Evolutionary conservation across 805 yeast genomes (phyloP).

Genomic region (Yarrowia osloensis): DNA sequence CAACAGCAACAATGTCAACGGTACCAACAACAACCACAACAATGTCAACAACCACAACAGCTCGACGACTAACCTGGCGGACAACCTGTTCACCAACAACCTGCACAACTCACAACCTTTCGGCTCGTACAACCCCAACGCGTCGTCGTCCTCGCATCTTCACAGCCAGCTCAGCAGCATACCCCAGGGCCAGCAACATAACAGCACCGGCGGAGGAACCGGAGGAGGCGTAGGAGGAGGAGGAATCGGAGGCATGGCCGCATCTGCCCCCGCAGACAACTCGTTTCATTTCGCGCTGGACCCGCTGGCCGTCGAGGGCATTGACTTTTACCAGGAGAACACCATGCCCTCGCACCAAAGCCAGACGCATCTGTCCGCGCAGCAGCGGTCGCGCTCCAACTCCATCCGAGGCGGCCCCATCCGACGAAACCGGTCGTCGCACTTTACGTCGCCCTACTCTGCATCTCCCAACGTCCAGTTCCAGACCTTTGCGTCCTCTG

Average conservation of each 20-base stretch:
- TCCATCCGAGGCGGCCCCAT: slow-evolving; percentile 30
- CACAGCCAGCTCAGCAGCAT: slow-evolving; percentile 26
- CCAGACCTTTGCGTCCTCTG: slow-evolving; percentile 7
- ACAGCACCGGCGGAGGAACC: slow-evolving; percentile 7
- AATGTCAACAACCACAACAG: background rate
- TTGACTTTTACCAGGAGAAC: slow-evolving; percentile 35
- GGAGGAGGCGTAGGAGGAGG: background rate
- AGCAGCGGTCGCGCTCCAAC: slow-evolving; percentile 14
- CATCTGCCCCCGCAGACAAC: slow-evolving; percentile 28
- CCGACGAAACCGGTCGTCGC: slow-evolving; percentile 31
- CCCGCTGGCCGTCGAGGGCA: slow-evolving; percentile 54
- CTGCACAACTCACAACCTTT: slow-evolving; percentile 11
- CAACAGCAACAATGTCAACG: background rate
- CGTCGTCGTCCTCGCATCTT: slow-evolving; percentile 9
- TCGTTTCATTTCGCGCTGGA: slow-evolving; percentile 47
- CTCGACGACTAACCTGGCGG: background rate
- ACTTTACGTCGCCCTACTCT: slow-evolving; percentile 21
- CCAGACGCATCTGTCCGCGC: slow-evolving; percentile 13
- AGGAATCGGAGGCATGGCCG: background rate
- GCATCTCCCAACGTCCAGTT: slow-evolving; percentile 29
- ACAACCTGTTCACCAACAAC: background rate
- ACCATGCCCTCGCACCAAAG: background rate
- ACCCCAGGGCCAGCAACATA: slow-evolving; percentile 21
- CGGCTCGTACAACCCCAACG: slow-evolving; percentile 25
- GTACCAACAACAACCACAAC: background rate